phyloP scores from a whole-genome alignment of 768 basidiomycete species.

The Agrocybe pediades region DNA sequence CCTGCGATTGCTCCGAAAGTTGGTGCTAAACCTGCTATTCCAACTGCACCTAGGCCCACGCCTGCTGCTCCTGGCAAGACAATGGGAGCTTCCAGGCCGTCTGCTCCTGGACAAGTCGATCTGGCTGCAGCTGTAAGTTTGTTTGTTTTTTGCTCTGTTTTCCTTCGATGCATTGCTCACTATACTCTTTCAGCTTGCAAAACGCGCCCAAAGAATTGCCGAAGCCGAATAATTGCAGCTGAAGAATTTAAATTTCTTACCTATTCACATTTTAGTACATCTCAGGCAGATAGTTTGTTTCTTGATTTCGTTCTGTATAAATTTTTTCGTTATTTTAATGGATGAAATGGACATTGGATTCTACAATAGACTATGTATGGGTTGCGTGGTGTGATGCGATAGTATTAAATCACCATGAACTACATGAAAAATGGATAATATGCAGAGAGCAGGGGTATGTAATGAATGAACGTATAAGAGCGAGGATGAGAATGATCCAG shows the following conservation, averaged over 20 bases:
- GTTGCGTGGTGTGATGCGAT: background rate
- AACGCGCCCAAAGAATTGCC: constrained; percentile 68
- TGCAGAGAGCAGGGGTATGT: background rate
- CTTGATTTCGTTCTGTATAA: background rate
- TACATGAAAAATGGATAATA: background rate
- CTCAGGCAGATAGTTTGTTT: constrained; percentile 4
- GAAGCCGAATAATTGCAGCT: constrained; percentile 39
- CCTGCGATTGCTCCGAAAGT: constrained; percentile 41
- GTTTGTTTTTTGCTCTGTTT: background rate
- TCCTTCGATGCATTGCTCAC: constrained; percentile 4
- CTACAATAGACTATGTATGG: background rate
- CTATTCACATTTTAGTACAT: background rate
- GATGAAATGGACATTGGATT: constrained; percentile 1
- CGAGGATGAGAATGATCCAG: background rate
- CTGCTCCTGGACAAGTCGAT: constrained; percentile 67
- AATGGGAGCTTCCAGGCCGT: constrained; percentile 35
- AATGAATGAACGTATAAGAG: background rate
- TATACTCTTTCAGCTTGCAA: constrained; percentile 59
- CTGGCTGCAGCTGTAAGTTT: constrained; percentile 78
- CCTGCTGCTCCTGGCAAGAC: constrained; percentile 40
- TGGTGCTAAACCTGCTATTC: constrained; percentile 63
- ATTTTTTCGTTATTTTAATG: background rate
- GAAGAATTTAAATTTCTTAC: background rate
- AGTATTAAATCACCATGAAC: background rate
- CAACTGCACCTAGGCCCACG: constrained; percentile 54